Base-by-base conservation (phyloP, 2,329 filamentous ascomycete species). In the Leptographium flavum region DNA sequence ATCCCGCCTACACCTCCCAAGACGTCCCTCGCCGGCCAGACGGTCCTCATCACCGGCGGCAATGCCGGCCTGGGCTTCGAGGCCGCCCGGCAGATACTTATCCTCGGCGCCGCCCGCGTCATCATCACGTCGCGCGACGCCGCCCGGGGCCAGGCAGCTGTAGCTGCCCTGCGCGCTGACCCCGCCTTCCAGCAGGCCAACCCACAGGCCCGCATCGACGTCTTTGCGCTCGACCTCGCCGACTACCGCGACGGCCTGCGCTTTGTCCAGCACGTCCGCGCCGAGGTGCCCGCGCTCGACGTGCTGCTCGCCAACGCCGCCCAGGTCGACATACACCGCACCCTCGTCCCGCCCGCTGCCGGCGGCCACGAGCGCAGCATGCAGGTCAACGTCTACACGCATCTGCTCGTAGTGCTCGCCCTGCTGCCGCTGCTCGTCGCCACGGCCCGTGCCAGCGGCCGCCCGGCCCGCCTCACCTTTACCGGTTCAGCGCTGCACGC, bases 341-440 rank as follows among this genome's bases (percentile, higher is more conserved):
- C 13, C 19, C 27, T 13, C 7, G 14, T 17, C 14, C 7, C 8
- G 7, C 1, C 22, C 4, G 38, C 23, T 7, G 38, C 23, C 6
- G 38, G 38, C 38, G 38, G 38, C 38, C 38, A 39, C 38, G 38
- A 39, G 25, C 38, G 38, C 38, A 39, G 19, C 38, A 39, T 39
- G 38, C 38, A 39, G 38, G 23, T 28, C 38, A 39, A 39, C 38
- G n/a, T 14, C 23, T 39, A 39, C n/a, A 39, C 38, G 14, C 38
- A 39, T 14, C 22, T 39, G 25, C 38, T 39, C 7, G 5, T 39
- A 14, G 27, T 23, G 13, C 38, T 39, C 23, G 38, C 27, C 23
- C 38, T 39, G 22, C 38, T 39, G 25, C 38, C 38, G 23, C 38
- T 39, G 38, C 23, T 39, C 7, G 23, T 17, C 7, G 38, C 38